Evolutionary conservation across 2,329 filamentous ascomycete species (phyloP), one percentile per base, ranked within the genome.

Genomic region (Tolypocladium ophioglossoides): DNA sequence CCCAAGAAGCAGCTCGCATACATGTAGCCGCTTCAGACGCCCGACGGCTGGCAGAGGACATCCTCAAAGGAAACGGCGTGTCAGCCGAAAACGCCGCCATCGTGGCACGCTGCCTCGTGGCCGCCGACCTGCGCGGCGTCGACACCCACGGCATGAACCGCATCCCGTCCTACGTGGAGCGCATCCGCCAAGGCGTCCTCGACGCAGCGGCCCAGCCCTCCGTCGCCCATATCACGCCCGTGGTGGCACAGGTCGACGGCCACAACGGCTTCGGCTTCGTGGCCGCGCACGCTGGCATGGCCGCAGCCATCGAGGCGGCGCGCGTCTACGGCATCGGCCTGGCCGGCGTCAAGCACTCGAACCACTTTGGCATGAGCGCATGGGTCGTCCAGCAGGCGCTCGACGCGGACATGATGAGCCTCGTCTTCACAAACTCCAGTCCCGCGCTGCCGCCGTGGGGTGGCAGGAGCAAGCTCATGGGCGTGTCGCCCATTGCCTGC

Each of bases 321-420:
- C 69, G 73, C 27, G 66, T 70, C 2, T 83, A 77, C 62, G 87
- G 87, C 14, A 87, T 92, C 58, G 89, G 88, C 30, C 84, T 94
- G 79, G 85, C 86, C 0, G 82, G 79, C 55, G 75, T 92, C 63
- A 87, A 84, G 67, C 85, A 86, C 68, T 87, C 84, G 41, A 92
- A 92, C 62, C 87, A 92, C 67, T 91, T 88, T 62, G 89, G 89
- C 53, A 94, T 94, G 88, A 79, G 79, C 4, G 88, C 89, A 0
- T 92, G 87, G 86, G 65, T 91, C 0, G 87, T 91, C 12, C 85
- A 89, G 66, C 84, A 90, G 68, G 89, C 87, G 0, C 68, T 91
- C 16, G 85, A 92, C 55, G 83, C 79, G 1, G 76, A 77, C 39
- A 83, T 87, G 79, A 84, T 88, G 79, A 82, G 78, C 54, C 73